Conservation (phyloP, 108 stramenopile species). For the Seminavis robusta region DNA sequence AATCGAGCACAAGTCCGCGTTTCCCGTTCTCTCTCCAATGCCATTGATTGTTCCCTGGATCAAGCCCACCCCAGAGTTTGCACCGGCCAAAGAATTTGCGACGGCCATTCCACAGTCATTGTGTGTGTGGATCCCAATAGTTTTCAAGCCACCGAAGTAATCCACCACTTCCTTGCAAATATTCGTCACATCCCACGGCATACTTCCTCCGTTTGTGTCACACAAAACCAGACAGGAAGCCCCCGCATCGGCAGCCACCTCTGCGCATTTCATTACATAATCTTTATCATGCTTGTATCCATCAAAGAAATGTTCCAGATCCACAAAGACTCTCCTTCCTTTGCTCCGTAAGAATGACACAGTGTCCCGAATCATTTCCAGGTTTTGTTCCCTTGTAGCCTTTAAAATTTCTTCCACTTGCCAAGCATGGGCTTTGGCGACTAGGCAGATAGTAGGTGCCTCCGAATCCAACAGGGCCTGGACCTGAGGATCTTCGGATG, state of each 20-base stretch:
- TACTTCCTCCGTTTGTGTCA: constrained; percentile 93
- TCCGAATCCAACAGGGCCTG: constrained; percentile 69
- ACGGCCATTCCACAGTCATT: constrained; percentile 95
- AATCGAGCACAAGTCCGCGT: constrained; percentile 89
- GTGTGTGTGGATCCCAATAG: constrained; percentile 89
- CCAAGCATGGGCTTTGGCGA: constrained; percentile 90
- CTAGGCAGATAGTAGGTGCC: constrained; percentile 83
- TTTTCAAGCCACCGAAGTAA: constrained; percentile 13
- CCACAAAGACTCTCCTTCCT: constrained; percentile 65
- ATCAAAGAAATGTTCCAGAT: constrained; percentile 93
- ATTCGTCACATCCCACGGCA: constrained; percentile 85
- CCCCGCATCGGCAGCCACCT: constrained; percentile 80
- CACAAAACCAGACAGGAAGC: constrained; percentile 87
- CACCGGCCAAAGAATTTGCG: constrained; percentile 80
- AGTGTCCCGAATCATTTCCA: constrained; percentile 88
- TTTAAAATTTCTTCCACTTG: constrained; percentile 92
- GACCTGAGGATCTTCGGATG: constrained; percentile 75
- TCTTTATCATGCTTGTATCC: constrained; percentile 77
- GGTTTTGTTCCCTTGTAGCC: constrained; percentile 78
- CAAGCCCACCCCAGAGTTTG: constrained; percentile 75
- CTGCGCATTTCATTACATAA: constrained; percentile 70
- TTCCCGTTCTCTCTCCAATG: constrained; percentile 92
- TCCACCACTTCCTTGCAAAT: constrained; percentile 44
- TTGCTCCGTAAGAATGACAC: constrained; percentile 64
- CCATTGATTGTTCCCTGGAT: constrained; percentile 94